A percentile compares a stretch with the other conserved stretches of the same genome.
Evolutionary conservation across 768 basidiomycete genomes (phyloP).

Genomic region (Pulveroboletus sp.): DNA sequence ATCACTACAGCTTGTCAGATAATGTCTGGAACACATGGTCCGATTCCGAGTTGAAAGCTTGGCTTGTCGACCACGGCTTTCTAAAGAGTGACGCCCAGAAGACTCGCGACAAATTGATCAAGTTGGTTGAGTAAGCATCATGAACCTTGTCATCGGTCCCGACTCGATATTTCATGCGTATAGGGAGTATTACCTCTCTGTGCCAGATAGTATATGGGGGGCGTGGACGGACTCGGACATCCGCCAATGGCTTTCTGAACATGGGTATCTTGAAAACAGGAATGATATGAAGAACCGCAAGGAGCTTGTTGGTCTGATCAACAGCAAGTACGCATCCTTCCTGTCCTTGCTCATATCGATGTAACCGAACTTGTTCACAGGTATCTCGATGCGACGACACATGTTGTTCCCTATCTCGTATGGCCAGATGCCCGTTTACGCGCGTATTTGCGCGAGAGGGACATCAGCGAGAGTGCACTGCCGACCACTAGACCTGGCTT

Average conservation of each 20-base stretch:
- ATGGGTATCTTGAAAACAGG: constrained; percentile 53
- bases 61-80: constrained; percentile 72
- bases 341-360: neutral
- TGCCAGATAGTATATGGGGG: constrained; percentile 53
- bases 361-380: constrained; percentile 29
- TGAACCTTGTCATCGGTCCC: neutral
- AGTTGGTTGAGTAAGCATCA: constrained; percentile 55
- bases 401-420: constrained; percentile 62
- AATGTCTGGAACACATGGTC: constrained; percentile 65
- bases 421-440: constrained; percentile 95
- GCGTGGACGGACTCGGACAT: constrained; percentile 76
- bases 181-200: constrained; percentile 66
- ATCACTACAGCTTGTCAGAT: constrained; percentile 63
- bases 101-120: constrained; percentile 70
- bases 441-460: constrained; percentile 78
- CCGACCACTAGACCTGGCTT: constrained; percentile 69
- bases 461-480: constrained; percentile 63
- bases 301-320: constrained; percentile 67
- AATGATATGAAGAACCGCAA: constrained; percentile 61
- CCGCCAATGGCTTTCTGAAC: constrained; percentile 66
- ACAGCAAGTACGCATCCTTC: constrained; percentile 50
- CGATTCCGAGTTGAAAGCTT: constrained; percentile 69
- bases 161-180: neutral
- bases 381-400: constrained; percentile 44
- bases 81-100: constrained; percentile 68